phyloP scores from a whole-genome alignment of 129 eudicot species.

The Solidago caesia region DNA sequence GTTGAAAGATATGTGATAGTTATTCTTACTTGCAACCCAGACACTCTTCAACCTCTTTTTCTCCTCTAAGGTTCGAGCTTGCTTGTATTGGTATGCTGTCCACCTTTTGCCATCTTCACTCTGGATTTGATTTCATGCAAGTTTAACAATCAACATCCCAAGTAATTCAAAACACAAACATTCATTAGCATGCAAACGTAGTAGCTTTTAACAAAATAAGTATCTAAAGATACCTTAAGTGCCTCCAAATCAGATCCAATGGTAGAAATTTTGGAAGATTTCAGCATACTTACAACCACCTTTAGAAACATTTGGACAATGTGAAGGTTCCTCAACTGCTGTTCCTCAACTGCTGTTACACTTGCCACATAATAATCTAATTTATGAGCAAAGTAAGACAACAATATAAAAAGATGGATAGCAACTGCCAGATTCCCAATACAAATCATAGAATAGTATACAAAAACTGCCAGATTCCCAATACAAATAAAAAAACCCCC shows the following conservation, averaged over 20 bases:
- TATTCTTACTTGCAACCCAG: slow-evolving; percentile 62
- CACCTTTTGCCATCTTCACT: slow-evolving; percentile 62
- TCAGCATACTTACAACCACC: slow-evolving; percentile 69
- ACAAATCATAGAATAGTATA: too few relatives aligned
- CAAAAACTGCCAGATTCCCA: too few relatives aligned
- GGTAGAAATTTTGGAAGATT: slow-evolving; percentile 62
- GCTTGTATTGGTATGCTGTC: slow-evolving; percentile 73
- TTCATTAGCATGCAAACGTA: slow-evolving; percentile 18
- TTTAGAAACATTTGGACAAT: slow-evolving; percentile 81
- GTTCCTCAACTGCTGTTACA: slow-evolving; percentile 85
- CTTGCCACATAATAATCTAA: slow-evolving; percentile 50
- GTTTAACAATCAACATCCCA: slow-evolving; percentile 7
- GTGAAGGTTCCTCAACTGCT: slow-evolving; percentile 32
- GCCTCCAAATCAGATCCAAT: slow-evolving; percentile 53
- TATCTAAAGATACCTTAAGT: slow-evolving; percentile 47
- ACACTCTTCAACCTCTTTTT: slow-evolving; percentile 63
- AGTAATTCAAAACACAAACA: slow-evolving; percentile 23
- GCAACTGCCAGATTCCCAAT: not conserved
- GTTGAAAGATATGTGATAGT: not conserved
- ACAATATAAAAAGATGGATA: not conserved
- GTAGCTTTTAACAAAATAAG: slow-evolving; percentile 7
- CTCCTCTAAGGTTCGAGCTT: slow-evolving; percentile 73
- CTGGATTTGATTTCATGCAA: slow-evolving; percentile 35
- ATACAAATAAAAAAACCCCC: too few relatives aligned
- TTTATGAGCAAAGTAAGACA: slow-evolving; percentile 2